phyloP scores from a whole-genome alignment of 2,329 filamentous ascomycete genomes.

The Trichoderma guizhouense region DNA sequence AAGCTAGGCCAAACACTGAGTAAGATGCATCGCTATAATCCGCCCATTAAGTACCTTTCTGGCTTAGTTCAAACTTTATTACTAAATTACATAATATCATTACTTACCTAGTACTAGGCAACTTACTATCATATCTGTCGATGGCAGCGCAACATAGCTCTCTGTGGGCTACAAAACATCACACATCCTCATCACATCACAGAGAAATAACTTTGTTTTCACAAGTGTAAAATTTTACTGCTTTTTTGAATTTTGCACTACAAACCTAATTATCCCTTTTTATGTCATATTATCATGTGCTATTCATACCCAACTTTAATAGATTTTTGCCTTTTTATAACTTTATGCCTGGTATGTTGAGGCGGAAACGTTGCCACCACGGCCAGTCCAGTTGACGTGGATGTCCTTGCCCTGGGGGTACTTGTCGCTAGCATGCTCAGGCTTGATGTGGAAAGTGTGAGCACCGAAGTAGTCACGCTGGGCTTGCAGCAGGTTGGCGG shows the following conservation, averaged over 20 bases:
- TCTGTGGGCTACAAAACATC: no score
- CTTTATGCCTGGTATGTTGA: conserved; percentile 94
- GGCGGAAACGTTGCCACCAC: conserved; percentile 94
- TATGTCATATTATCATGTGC: conserved; percentile 12
- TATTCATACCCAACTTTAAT: conserved; percentile 15
- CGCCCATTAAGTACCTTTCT: not conserved
- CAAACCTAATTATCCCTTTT: conserved; percentile 13
- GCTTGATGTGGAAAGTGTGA: conserved; percentile 87
- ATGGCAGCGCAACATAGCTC: no score
- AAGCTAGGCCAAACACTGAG: not conserved
- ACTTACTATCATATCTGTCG: not conserved
- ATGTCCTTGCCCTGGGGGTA: conserved; percentile 84
- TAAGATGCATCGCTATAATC: not conserved
- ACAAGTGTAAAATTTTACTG: not conserved
- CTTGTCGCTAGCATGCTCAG: conserved; percentile 70
- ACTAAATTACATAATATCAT: not conserved
- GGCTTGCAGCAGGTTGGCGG: conserved; percentile 96
- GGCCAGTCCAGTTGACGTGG: conserved; percentile 99
- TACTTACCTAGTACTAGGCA: not conserved
- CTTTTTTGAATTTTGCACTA: conserved; percentile 10
- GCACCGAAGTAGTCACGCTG: conserved; percentile 99
- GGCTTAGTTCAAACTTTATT: not conserved
- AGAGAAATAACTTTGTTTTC: not conserved
- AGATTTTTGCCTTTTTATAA: not conserved
- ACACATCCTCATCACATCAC: not conserved